Conservation (phyloP, 176 grass and related monocot species). For the Areca catechu region DNA sequence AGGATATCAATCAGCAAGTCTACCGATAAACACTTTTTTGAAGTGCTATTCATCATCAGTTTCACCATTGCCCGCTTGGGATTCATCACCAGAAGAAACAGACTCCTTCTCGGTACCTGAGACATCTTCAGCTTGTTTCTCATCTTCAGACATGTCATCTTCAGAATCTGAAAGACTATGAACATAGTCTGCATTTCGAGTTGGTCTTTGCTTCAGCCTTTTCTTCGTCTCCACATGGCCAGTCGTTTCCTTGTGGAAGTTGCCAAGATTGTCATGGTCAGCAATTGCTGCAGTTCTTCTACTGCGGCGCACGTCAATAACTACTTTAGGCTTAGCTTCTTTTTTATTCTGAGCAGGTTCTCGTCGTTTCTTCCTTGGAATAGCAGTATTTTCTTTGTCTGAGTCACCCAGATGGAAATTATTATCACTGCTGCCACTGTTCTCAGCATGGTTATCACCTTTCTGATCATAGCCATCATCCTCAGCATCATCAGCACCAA, state of each 20-base stretch:
- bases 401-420: conserved; percentile 13
- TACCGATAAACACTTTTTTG: not conserved
- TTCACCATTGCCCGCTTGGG: conserved; percentile 12
- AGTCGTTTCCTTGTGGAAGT: conserved; percentile 18
- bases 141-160: conserved; percentile 33
- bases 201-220: conserved; percentile 44
- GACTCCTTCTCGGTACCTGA: not conserved
- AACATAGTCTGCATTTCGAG: conserved; percentile 23
- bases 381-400: conserved; percentile 19
- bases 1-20: too few species aligned
- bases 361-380: conserved; percentile 15
- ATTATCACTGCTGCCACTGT: not conserved
- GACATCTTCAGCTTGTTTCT: not conserved
- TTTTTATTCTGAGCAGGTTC: conserved; percentile 13
- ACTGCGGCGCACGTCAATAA: conserved; percentile 35
- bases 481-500: conserved; percentile 25
- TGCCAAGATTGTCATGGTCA: conserved; percentile 3
- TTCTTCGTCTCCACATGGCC: conserved; percentile 41
- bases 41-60: conserved; percentile 1
- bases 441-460: not conserved
- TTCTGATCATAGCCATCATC: conserved; percentile 16
- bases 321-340: conserved; percentile 11
- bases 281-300: conserved; percentile 32
- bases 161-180: conserved; percentile 24
- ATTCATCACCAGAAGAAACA: conserved; percentile 9